Percentiles rank a stretch among this genome's conserved stretches.
phyloP scores from a whole-genome alignment of 169 alveolate species.

The Plasmodium vinckei region DNA sequence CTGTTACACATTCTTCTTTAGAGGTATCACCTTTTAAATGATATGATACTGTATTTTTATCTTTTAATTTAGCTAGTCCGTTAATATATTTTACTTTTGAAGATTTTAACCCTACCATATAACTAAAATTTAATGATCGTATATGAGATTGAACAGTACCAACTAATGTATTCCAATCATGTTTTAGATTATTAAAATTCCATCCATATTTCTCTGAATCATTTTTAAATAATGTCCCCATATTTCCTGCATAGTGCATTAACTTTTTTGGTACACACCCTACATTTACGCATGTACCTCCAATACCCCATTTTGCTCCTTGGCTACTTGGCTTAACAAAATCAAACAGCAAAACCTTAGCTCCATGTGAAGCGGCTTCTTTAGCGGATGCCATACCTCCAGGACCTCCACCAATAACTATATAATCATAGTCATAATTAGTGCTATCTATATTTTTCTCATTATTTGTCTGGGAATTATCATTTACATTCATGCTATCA shows the following conservation, averaged over 20 bases:
- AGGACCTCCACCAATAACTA: constrained; percentile 94
- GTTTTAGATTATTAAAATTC: constrained; percentile 76
- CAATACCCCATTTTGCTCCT: constrained; percentile 96
- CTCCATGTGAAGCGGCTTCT: constrained; percentile 95
- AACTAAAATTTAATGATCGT: constrained; percentile 93
- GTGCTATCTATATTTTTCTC: background rate
- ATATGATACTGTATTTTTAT: constrained; percentile 77
- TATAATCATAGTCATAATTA: constrained; percentile 83
- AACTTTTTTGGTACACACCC: constrained; percentile 99
- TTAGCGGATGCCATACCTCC: constrained; percentile 96
- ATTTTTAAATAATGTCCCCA: constrained; percentile 81
- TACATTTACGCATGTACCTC: constrained; percentile 99
- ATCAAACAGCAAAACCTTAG: constrained; percentile 95
- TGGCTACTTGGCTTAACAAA: constrained; percentile 96
- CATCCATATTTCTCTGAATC: constrained; percentile 67
- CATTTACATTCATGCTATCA: background rate
- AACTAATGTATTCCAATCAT: constrained; percentile 91
- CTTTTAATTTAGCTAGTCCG: constrained; percentile 84
- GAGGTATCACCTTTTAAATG: constrained; percentile 80
- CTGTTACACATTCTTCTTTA: constrained; percentile 85
- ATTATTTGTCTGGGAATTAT: background rate
- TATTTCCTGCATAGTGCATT: constrained; percentile 96
- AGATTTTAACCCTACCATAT: constrained; percentile 90
- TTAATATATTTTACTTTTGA: constrained; percentile 91
- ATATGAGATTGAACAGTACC: constrained; percentile 92